Conservation (phyloP, 495 filamentous ascomycete species). For the Xylaria bambusicola region DNA sequence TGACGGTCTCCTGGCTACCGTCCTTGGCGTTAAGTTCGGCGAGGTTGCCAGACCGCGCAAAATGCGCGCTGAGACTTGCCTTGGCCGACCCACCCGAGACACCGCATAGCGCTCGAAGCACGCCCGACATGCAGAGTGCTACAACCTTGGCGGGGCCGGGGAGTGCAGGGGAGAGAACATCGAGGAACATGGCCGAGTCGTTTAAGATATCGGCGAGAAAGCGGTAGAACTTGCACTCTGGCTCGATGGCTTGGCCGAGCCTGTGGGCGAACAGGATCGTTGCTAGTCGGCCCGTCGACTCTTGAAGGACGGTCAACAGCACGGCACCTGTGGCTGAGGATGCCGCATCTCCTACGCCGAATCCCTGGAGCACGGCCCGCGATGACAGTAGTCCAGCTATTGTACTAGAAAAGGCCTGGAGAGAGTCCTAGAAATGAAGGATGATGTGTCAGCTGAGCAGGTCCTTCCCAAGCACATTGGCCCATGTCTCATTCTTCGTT, state of each 20-base stretch:
- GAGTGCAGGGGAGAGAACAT: constrained; percentile 81
- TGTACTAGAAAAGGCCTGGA: constrained; percentile 94
- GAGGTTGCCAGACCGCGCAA: constrained; percentile 83
- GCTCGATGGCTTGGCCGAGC: constrained; percentile 83
- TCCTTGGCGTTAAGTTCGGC: constrained; percentile 96
- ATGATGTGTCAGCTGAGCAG: constrained; percentile 9
- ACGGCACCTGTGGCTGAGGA: constrained; percentile 87
- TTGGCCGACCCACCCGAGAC: constrained; percentile 89
- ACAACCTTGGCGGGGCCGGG: constrained; percentile 66
- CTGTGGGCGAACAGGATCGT: constrained; percentile 90
- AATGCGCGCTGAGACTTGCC: constrained; percentile 88
- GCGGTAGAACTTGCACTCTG: constrained; percentile 92
- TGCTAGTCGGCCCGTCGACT: constrained; percentile 78
- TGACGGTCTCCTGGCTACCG: constrained; percentile 92
- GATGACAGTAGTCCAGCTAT: constrained; percentile 88
- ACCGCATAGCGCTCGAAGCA: constrained; percentile 81
- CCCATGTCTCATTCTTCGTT: neutral
- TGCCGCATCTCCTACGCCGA: constrained; percentile 85
- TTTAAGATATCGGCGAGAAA: constrained; percentile 92
- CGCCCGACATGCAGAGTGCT: constrained; percentile 72
- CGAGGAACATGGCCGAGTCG: constrained; percentile 84
- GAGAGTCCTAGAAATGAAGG: constrained; percentile 64
- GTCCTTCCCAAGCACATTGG: neutral
- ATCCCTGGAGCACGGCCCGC: constrained; percentile 85
- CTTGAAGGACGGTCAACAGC: constrained; percentile 83